Evolutionary conservation across 768 basidiomycete genomes (phyloP).

Genomic region (Punctularia strigosozonata): DNA sequence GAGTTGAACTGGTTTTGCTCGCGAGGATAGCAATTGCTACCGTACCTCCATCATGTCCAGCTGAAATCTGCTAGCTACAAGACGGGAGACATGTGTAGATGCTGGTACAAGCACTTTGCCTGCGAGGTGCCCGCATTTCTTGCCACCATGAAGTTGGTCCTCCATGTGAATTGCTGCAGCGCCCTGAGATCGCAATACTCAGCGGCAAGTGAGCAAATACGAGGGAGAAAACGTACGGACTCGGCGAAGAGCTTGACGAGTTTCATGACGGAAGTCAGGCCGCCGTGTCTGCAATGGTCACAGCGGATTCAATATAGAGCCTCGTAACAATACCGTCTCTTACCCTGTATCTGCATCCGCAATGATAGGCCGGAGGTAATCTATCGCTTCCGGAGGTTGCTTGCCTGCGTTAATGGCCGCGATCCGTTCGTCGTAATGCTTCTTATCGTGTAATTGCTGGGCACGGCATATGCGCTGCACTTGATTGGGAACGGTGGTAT

Average conservation of each 20-base stretch:
- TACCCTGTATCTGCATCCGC: conserved; percentile 94
- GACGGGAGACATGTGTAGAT: conserved; percentile 74
- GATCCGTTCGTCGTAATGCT: conserved; percentile 83
- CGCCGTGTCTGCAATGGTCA: conserved; percentile 58
- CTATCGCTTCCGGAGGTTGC: conserved; percentile 56
- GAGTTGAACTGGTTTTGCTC: no score
- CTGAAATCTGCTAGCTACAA: conserved; percentile 81
- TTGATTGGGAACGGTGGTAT: conserved; percentile 93
- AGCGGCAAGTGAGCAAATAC: not conserved
- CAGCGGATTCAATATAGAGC: conserved; percentile 4
- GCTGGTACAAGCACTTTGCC: conserved; percentile 92
- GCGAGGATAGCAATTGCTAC: no score
- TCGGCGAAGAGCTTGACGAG: conserved; percentile 92
- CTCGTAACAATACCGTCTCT: conserved; percentile 9
- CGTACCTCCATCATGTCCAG: conserved; percentile 83
- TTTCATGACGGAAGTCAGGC: conserved; percentile 91
- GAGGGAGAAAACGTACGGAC: conserved; percentile 34
- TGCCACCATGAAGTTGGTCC: conserved; percentile 90
- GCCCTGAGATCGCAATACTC: conserved; percentile 34
- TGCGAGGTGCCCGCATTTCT: conserved; percentile 89
- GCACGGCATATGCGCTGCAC: conserved; percentile 87
- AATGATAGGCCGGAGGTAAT: conserved; percentile 87
- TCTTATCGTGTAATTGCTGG: conserved; percentile 87
- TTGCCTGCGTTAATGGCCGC: no score
- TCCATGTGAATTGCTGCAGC: conserved; percentile 87